Conservation (phyloP, 148 eudicot genomes). For the Agrostemma githago region DNA sequence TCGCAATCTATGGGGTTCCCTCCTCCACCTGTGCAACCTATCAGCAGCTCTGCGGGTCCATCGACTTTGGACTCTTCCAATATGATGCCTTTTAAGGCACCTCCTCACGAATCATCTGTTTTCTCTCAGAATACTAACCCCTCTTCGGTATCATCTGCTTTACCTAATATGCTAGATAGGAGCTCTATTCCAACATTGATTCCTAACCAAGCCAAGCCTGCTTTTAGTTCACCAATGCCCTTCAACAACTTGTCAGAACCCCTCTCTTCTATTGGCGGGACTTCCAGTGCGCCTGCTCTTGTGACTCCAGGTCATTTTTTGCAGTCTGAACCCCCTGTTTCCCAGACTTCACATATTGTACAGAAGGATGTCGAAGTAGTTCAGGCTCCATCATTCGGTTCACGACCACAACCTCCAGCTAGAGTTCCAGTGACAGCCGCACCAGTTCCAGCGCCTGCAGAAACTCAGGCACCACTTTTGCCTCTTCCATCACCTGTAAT, state of each 20-base stretch:
- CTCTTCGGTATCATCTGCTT: constrained; percentile 24
- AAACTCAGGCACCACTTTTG: constrained; percentile 33
- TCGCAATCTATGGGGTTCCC: constrained; percentile 32
- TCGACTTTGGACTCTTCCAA: constrained; percentile 27
- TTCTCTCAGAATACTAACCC: constrained; percentile 26
- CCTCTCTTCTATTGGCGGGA: constrained; percentile 24
- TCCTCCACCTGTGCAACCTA: constrained; percentile 29
- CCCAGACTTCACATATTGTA: constrained; percentile 29
- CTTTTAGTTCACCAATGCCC: constrained; percentile 28
- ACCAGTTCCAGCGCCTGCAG: constrained; percentile 21
- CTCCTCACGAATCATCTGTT: constrained; percentile 26
- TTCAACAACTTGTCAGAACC: constrained; percentile 36
- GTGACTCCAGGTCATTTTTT: constrained; percentile 55
- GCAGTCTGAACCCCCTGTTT: constrained; percentile 37
- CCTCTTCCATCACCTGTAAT: constrained; percentile 43
- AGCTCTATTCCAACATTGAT: constrained; percentile 24
- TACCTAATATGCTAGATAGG: constrained; percentile 29
- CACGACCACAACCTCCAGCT: constrained; percentile 21
- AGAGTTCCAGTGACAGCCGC: constrained; percentile 12
- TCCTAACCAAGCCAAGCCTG: constrained; percentile 28
- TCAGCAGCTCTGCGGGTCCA: constrained; percentile 21
- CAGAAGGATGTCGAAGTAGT: constrained; percentile 45
- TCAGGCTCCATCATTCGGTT: constrained; percentile 29
- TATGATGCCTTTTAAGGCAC: constrained; percentile 26
- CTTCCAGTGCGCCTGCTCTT: constrained; percentile 34